These are phyloP conservation scores for Backusella westeae DNA, from an alignment of 192 early-diverging fungal species.

Conservation along the genomic window DNA sequence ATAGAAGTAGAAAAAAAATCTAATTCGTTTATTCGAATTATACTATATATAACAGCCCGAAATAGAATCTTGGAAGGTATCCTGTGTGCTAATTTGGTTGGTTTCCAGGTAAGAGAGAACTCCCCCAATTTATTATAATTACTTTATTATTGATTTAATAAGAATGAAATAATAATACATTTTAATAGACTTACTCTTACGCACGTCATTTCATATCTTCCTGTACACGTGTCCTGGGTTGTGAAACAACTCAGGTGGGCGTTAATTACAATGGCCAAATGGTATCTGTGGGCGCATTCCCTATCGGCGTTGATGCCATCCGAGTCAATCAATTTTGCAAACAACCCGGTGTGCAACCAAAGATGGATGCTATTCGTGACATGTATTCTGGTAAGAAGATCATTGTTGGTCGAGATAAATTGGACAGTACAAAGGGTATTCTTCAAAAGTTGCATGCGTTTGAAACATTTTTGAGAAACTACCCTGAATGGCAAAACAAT, in stretches of 20 bases:
- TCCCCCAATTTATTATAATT: not conserved
- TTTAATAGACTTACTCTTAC: constrained; percentile 81
- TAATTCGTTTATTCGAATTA: not conserved
- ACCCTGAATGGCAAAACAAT: constrained; percentile 91
- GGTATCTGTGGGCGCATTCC: constrained; percentile 88
- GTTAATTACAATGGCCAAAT: constrained; percentile 82
- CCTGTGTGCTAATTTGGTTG: constrained; percentile 86
- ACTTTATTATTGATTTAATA: not conserved
- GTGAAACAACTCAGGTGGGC: constrained; percentile 89
- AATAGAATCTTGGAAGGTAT: constrained; percentile 85
- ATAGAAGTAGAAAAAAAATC: not conserved
- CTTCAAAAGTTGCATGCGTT: constrained; percentile 93
- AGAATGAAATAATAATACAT: not conserved
- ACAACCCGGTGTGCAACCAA: constrained; percentile 62
- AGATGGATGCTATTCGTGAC: constrained; percentile 82
- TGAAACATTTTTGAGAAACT: constrained; percentile 85
- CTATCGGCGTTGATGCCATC: constrained; percentile 92
- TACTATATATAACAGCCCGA: constrained; percentile 45
- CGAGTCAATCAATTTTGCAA: constrained; percentile 67
- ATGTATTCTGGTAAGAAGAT: constrained; percentile 91
- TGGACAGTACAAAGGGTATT: constrained; percentile 93
- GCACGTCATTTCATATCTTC: constrained; percentile 90
- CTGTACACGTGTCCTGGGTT: constrained; percentile 93
- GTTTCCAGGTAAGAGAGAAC: constrained; percentile 71
- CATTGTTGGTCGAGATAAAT: constrained; percentile 93